Percentiles rank a stretch among this genome's conserved stretches.
phyloP scores from a whole-genome alignment of 1,284 basidiomycete species.

The Tilletiopsis washingtonensis region DNA sequence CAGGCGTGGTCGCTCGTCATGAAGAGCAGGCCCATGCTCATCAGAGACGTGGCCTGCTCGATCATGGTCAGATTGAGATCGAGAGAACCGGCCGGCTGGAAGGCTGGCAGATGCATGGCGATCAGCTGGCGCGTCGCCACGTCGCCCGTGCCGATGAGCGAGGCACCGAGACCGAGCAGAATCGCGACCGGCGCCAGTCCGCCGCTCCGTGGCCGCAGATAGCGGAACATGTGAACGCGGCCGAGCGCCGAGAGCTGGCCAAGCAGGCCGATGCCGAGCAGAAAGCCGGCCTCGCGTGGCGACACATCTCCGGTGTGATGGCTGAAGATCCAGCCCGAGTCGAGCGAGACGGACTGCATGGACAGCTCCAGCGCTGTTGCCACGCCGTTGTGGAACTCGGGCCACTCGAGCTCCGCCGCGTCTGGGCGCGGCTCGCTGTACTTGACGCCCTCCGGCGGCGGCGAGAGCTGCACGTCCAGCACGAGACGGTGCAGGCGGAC shows the following conservation, averaged over 20 bases:
- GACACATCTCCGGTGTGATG: conserved; percentile 50
- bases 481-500: conserved; percentile 34
- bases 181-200: conserved; percentile 64
- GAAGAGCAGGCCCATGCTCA: conserved; percentile 83
- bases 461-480: conserved; percentile 26
- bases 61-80: conserved; percentile 82
- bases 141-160: conserved; percentile 81
- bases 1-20: conserved; percentile 76
- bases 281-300: conserved; percentile 60
- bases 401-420: conserved; percentile 61
- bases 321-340: conserved; percentile 44
- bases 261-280: conserved; percentile 82
- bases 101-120: conserved; percentile 82
- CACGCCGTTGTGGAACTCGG: conserved; percentile 94
- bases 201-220: conserved; percentile 90
- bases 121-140: conserved; percentile 79
- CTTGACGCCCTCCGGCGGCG: conserved; percentile 6
- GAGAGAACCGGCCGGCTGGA: conserved; percentile 75
- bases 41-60: conserved; percentile 80
- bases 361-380: conserved; percentile 71
- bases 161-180: conserved; percentile 80
- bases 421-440: conserved; percentile 22
- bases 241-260: conserved; percentile 81
- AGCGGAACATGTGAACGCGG: conserved; percentile 73
- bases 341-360: conserved; percentile 54